Percentiles rank a stretch among this genome's conserved stretches.
These are phyloP conservation scores for Rostrohypoxylon terebratum DNA, from an alignment of 495 filamentous ascomycete genomes.

Conservation along the genomic window DNA sequence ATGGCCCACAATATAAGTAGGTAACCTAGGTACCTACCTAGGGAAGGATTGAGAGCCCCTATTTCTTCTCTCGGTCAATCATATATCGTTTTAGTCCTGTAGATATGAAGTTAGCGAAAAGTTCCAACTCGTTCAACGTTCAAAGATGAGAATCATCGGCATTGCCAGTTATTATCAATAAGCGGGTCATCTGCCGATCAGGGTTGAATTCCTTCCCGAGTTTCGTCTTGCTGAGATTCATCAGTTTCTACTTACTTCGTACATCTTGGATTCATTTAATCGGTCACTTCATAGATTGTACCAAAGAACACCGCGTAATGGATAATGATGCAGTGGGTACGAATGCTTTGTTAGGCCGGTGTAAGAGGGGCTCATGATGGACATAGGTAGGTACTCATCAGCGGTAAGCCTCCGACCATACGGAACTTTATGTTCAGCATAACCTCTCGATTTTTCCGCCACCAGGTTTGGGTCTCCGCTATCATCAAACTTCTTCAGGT, in stretches of 20 bases:
- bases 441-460: neutral
- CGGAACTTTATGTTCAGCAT: neutral
- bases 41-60: neutral
- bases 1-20: slow-evolving; percentile 64
- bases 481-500: neutral
- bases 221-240: neutral
- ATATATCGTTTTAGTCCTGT: neutral
- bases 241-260: neutral
- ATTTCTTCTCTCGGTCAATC: neutral
- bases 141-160: neutral
- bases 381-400: neutral
- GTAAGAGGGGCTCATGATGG: neutral
- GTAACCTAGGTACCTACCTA: too few relatives aligned
- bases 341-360: neutral
- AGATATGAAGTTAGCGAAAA: neutral
- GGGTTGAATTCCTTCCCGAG: slow-evolving; percentile 64
- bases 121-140: too few relatives aligned
- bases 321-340: neutral
- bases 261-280: neutral
- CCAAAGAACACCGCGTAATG: slow-evolving; percentile 4
- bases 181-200: slow-evolving; percentile 72
- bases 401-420: neutral
- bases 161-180: slow-evolving; percentile 70
- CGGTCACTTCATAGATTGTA: slow-evolving; percentile 24
- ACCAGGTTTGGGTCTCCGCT: neutral